Evolutionary conservation across 805 yeast species (phyloP), one percentile per base, ranked within the genome.

Genomic region (Brettanomyces naardenensis): DNA sequence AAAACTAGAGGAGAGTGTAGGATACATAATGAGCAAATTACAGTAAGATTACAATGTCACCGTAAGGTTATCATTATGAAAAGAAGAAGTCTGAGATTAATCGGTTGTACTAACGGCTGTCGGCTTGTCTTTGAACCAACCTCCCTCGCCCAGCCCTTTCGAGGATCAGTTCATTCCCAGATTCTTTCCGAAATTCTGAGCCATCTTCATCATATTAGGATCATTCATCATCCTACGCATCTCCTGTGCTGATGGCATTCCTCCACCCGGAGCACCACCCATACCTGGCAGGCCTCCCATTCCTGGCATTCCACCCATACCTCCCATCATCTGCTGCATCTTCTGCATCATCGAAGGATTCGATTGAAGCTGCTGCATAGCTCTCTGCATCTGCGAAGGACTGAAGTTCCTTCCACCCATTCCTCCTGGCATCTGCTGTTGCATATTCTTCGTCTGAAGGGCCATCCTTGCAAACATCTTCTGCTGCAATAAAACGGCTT

Each of bases 391-490:
- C 29, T 57, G 56, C 27, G 51, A 52, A 35, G 60, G 63, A 36
- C 46, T 49, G 47, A 54, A 45, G 18, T 41, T 47, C 50, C 49
- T 46, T 9, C 64, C 63, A 57, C 58, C 73, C 49, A 61, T 69
- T 46, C 50, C 78, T 64, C 53, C 69, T 54, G 44, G 68, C 35
- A 39, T 37, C 26, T 47, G 48, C n/a, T 37, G 40, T 35, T 52
- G 53, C 62, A 64, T 71, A 61, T 62, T 75, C 71, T 64, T 74
- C 68, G 80, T 76, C 33, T 70, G 71, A 57, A 80, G 81, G 2
- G 95, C 96, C 92, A 90, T 85, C 37, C 79, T 71, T 1, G 95
- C 87, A 95, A 92, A 88, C 81, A 87, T 83, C 59, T 83, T 76
- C 59, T 85, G 95, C 63, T 92, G 97, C 64, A 79, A 70, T 44